Percentiles rank a stretch among this genome's conserved stretches.
Evolutionary conservation across 805 yeast genomes (phyloP).

Genomic region (Phaffomyces thermotolerans): DNA sequence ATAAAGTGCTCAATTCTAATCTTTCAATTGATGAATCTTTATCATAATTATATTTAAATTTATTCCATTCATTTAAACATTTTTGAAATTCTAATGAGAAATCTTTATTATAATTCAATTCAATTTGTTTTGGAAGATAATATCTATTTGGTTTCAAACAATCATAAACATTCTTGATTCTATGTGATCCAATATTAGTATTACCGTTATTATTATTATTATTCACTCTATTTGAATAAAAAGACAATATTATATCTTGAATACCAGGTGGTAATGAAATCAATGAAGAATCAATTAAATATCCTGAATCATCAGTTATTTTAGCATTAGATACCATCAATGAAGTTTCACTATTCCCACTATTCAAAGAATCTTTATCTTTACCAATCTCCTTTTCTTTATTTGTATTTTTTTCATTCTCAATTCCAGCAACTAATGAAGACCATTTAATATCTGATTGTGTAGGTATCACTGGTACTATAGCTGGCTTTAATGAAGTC

Average conservation of each 20-base stretch:
- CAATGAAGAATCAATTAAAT: constrained; percentile 15
- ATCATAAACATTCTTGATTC: constrained; percentile 6
- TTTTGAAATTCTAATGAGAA: constrained; percentile 10
- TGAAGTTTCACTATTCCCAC: neutral
- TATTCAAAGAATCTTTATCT: neutral
- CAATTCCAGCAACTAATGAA: constrained; percentile 23
- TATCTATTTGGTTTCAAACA: constrained; percentile 8
- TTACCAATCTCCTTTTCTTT: neutral
- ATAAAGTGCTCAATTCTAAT: constrained; percentile 33
- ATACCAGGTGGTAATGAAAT: constrained; percentile 24
- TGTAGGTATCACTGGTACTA: constrained; percentile 42
- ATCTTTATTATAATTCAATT: constrained; percentile 4
- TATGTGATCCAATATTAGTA: constrained; percentile 4
- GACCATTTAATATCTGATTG: constrained; percentile 44
- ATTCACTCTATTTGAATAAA: constrained; percentile 14
- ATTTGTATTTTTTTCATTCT: neutral
- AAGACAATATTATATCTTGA: constrained; percentile 25
- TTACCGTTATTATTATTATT: neutral
- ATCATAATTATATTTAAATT: neutral
- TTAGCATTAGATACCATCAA: neutral
- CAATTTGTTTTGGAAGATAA: neutral
- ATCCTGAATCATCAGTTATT: constrained; percentile 13
- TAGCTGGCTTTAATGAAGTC: constrained; percentile 40
- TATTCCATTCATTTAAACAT: constrained; percentile 11
- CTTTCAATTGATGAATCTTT: constrained; percentile 34